Evolutionary conservation across 208 protist genomes (phyloP), one percentile per base, ranked within the genome.

Genomic region (Trypanosoma melophagium): DNA sequence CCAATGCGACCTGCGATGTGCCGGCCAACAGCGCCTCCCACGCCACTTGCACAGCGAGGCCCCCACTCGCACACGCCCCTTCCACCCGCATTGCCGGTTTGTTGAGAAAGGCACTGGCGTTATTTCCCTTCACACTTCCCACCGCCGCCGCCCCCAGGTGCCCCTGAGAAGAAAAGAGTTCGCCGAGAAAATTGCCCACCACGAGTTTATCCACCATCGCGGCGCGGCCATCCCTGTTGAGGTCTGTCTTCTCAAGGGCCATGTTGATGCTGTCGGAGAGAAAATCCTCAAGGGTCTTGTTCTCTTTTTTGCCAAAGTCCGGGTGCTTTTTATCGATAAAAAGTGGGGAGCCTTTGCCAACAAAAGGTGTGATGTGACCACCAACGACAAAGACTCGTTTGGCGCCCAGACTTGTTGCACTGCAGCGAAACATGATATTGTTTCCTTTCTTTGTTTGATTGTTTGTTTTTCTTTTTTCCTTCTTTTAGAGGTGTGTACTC

Each of bases 271-370:
- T 80, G 21, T 86, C 76, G 7, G 77, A 61, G 9, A 96, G 66
- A 41, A 93, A 66, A 14, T 95, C 76, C 69, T 91, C 84, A 2
- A 97, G 76, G n/a, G 80, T 86, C 51, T 76, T 79, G 74, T 96
- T 96, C 51, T 88, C 53, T 80, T 95, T 91, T 74, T 95, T 92
- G 42, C 88, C 91, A 66, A 94, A 96, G 74, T 94, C 85, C 17
- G 86, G 82, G 69, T 97, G 89, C 60, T 90, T 91, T 83, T 97
- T 97, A 70, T 92, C 84, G 31, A 96, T 96, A 59, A 97, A 97
- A 13, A 91, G 78, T 25, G 82, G 84, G 74, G 85, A 87, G 66
- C 88, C 90, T 79, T 97, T 97, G 49, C 92, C 92, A 24, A 97
- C 75, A 52, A 97, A 97, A 7, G 88, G 84, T 17, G 89, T 93